Conservation (phyloP, 331 rosid genomes). For the Acacia concinna region DNA sequence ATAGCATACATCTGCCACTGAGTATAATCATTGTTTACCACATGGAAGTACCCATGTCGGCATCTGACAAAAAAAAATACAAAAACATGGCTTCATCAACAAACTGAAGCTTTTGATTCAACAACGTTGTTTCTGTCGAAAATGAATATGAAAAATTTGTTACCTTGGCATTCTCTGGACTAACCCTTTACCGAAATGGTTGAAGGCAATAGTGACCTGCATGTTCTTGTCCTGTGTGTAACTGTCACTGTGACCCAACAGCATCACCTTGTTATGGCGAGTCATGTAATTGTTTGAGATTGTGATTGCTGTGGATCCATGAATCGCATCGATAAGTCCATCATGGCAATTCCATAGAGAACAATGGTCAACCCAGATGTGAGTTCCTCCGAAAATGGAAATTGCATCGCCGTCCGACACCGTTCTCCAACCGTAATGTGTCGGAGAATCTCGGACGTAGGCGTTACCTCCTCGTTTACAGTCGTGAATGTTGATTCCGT, state of each 20-base stretch:
- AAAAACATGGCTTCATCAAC: background rate
- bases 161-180: constrained; percentile 94
- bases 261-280: constrained; percentile 93
- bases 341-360: constrained; percentile 71
- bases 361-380: constrained; percentile 88
- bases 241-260: constrained; percentile 85
- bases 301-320: constrained; percentile 82
- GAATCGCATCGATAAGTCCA: constrained; percentile 82
- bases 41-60: constrained; percentile 91
- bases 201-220: constrained; percentile 93
- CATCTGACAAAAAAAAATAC: constrained; percentile 73
- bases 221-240: constrained; percentile 69
- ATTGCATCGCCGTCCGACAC: constrained; percentile 84
- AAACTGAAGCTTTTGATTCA: background rate
- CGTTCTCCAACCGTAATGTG: constrained; percentile 81
- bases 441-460: constrained; percentile 78
- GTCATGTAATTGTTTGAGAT: constrained; percentile 80
- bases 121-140: background rate
- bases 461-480: constrained; percentile 81
- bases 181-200: constrained; percentile 94
- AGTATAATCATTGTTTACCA: constrained; percentile 91
- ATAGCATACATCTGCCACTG: constrained; percentile 92
- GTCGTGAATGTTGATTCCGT: constrained; percentile 81
- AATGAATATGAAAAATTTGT: background rate
- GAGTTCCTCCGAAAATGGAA: constrained; percentile 82